Percentiles rank a stretch among this genome's conserved stretches.
These are phyloP conservation scores for Moniliella sp. DNA, from an alignment of 1,284 basidiomycete species.

Conservation along the genomic window DNA sequence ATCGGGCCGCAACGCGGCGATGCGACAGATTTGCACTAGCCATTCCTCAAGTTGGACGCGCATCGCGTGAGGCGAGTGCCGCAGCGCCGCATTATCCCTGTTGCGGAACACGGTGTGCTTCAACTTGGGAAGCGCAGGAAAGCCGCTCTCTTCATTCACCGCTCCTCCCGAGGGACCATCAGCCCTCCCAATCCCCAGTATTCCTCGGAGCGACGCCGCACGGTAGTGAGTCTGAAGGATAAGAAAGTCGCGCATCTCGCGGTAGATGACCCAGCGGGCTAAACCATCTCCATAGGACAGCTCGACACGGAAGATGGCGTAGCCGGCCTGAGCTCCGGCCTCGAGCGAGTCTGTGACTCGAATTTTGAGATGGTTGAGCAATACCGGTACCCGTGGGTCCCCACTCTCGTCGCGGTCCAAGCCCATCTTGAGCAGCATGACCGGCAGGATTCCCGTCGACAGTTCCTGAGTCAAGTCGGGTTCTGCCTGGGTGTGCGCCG, in stretches of 20 bases:
- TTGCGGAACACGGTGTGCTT: slow-evolving; percentile 51
- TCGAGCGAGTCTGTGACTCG: slow-evolving; percentile 66
- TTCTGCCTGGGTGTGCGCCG: background rate
- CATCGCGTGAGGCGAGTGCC: too few relatives aligned
- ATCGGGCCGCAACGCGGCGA: slow-evolving; percentile 82
- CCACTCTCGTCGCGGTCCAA: slow-evolving; percentile 75
- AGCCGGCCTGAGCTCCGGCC: slow-evolving; percentile 45
- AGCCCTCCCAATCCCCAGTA: too few relatives aligned
- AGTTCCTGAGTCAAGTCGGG: slow-evolving; percentile 2
- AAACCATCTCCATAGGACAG: slow-evolving; percentile 92
- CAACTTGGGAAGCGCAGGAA: slow-evolving; percentile 54
- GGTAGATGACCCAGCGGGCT: slow-evolving; percentile 74
- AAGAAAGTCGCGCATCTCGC: slow-evolving; percentile 76
- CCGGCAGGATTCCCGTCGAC: slow-evolving; percentile 6
- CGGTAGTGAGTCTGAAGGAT: slow-evolving; percentile 76
- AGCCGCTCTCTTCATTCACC: slow-evolving; percentile 35
- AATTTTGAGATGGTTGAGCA: slow-evolving; percentile 65
- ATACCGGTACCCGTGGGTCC: slow-evolving; percentile 57
- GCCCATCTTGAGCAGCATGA: slow-evolving; percentile 48
- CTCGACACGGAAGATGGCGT: slow-evolving; percentile 72
- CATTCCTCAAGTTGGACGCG: slow-evolving; percentile 68
- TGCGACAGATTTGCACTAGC: slow-evolving; percentile 54
- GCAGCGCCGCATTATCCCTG: too few relatives aligned
- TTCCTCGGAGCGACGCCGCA: slow-evolving; percentile 41
- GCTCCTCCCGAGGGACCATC: slow-evolving; percentile 9